Conservation (phyloP, 164 flowering plant species). For the Vitis vinifera region DNA sequence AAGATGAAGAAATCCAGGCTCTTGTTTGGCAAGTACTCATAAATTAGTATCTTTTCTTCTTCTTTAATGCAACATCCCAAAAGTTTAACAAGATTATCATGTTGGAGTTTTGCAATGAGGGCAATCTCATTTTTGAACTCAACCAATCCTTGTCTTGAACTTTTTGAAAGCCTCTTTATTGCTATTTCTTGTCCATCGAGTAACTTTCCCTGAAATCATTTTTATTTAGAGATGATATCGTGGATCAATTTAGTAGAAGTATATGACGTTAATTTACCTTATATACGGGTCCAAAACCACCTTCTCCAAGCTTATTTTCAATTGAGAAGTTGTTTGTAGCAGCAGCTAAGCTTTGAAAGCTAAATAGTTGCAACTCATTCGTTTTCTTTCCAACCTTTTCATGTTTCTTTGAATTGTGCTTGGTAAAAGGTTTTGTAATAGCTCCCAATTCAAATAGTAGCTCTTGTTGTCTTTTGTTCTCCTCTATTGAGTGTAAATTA, state of each 20-base stretch:
- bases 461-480: neutral
- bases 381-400: neutral
- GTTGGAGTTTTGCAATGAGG: conserved; percentile 37
- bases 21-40: conserved; percentile 32
- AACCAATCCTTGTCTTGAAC: conserved; percentile 30
- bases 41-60: conserved; percentile 26
- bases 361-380: conserved; percentile 11
- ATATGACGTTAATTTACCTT: conserved; percentile 15
- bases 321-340: conserved; percentile 30
- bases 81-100: conserved; percentile 31
- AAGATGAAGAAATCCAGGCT: conserved; percentile 31
- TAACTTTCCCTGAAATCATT: conserved; percentile 24
- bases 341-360: conserved; percentile 9
- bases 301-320: conserved; percentile 35
- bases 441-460: conserved; percentile 7
- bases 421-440: no score
- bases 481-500: neutral
- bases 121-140: conserved; percentile 34
- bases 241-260: neutral
- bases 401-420: neutral
- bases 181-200: conserved; percentile 30
- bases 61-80: conserved; percentile 28
- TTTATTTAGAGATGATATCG: neutral
- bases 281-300: conserved; percentile 43
- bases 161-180: conserved; percentile 27